Conservation (phyloP, 768 basidiomycete genomes). For the Hydnum rufescens region DNA sequence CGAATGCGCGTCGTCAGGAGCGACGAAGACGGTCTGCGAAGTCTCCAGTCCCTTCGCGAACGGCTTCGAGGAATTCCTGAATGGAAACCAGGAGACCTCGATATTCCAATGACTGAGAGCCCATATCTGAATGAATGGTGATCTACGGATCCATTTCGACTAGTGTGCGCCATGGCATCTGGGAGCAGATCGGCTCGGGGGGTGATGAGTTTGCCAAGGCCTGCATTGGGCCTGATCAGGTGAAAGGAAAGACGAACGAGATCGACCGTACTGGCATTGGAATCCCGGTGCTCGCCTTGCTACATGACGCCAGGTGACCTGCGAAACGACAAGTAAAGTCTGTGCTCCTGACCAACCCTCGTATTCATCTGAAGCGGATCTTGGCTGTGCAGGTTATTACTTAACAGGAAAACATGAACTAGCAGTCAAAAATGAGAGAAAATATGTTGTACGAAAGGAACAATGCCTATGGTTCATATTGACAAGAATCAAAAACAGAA, state of each 20-base stretch:
- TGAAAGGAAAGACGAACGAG: conserved; percentile 27
- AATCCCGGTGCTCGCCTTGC: conserved; percentile 34
- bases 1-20: too few relatives aligned
- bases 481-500: background rate
- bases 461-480: background rate
- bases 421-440: background rate
- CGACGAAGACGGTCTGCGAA: background rate
- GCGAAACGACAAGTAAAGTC: background rate
- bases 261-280: conserved; percentile 31
- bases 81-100: background rate
- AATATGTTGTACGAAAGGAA: background rate
- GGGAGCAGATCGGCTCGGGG: background rate
- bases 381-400: conserved; percentile 45
- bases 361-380: conserved; percentile 41
- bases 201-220: background rate
- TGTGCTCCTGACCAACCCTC: conserved; percentile 46
- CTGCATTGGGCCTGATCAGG: conserved; percentile 13
- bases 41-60: background rate
- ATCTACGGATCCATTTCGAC: background rate
- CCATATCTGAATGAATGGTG: background rate
- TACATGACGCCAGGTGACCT: background rate
- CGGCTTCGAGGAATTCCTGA: background rate
- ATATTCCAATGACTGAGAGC: background rate
- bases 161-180: background rate
- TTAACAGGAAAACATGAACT: conserved; percentile 16